These are phyloP conservation scores for Chalciporus pseudorubinellus DNA, from an alignment of 768 basidiomycete species.

Conservation along the genomic window DNA sequence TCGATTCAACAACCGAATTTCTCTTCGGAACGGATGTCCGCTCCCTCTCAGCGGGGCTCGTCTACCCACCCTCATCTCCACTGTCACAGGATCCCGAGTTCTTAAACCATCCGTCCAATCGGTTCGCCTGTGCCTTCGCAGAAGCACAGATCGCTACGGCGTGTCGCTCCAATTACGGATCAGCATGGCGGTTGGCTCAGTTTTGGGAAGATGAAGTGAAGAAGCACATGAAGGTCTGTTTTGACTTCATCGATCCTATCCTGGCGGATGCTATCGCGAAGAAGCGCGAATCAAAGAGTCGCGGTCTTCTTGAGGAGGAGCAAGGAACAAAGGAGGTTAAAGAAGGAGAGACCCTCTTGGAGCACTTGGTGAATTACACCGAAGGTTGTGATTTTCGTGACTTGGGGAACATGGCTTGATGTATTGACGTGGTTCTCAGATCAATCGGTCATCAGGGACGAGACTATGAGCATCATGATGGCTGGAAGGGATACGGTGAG, in stretches of 20 bases:
- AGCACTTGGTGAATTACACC: constrained; percentile 53
- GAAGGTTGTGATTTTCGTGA: constrained; percentile 37
- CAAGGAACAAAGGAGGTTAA: constrained; percentile 25
- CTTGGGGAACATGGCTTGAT: neutral
- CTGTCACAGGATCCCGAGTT: constrained; percentile 23
- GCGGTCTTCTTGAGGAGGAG: constrained; percentile 5
- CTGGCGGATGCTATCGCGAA: constrained; percentile 41
- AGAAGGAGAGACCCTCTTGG: constrained; percentile 47
- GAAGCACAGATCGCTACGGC: constrained; percentile 35
- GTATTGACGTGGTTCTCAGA: constrained; percentile 16
- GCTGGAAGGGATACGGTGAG: constrained; percentile 44
- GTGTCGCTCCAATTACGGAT: constrained; percentile 36
- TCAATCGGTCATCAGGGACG: constrained; percentile 22
- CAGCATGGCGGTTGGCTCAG: constrained; percentile 44
- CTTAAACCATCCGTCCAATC: constrained; percentile 31
- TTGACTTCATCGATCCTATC: constrained; percentile 49
- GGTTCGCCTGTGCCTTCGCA: constrained; percentile 40
- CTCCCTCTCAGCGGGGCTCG: constrained; percentile 38
- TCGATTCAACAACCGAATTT: constrained; percentile 59
- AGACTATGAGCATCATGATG: constrained; percentile 29
- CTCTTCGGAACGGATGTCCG: constrained; percentile 45
- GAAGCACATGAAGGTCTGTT: constrained; percentile 39
- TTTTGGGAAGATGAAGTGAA: constrained; percentile 42
- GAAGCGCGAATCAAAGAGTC: constrained; percentile 22
- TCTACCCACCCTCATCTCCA: constrained; percentile 28